These are phyloP conservation scores for Stagonosporopsis cucurbitacearum DNA, from an alignment of 2,329 filamentous ascomycete species.

Conservation along the genomic window DNA sequence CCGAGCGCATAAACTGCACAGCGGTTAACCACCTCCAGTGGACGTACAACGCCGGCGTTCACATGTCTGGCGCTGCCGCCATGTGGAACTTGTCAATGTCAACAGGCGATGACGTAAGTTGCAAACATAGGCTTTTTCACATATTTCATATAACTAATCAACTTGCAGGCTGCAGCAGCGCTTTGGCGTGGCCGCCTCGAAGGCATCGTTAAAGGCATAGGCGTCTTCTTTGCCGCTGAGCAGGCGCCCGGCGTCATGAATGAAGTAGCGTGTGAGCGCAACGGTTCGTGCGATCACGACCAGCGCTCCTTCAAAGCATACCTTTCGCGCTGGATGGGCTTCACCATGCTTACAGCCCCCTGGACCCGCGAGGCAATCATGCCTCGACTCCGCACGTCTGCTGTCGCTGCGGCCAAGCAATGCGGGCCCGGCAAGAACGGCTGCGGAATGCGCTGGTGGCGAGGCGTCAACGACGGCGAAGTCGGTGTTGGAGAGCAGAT, in stretches of 20 bases:
- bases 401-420: constrained; percentile 60
- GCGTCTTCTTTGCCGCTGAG: constrained; percentile 55
- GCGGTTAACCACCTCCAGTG: constrained; percentile 53
- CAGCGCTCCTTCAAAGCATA: constrained; percentile 55
- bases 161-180: constrained; percentile 21
- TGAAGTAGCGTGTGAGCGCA: constrained; percentile 55
- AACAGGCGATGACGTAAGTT: constrained; percentile 39
- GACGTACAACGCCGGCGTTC: constrained; percentile 55
- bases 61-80: constrained; percentile 53
- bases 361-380: constrained; percentile 52
- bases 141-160: neutral
- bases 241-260: constrained; percentile 51
- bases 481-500: constrained; percentile 65
- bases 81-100: constrained; percentile 55
- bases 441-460: constrained; percentile 55
- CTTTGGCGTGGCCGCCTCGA: constrained; percentile 33
- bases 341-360: constrained; percentile 46
- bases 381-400: constrained; percentile 60
- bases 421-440: constrained; percentile 59
- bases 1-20: constrained; percentile 52
- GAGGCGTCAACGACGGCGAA: constrained; percentile 53
- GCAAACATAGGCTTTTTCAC: neutral
- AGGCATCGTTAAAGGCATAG: constrained; percentile 44
- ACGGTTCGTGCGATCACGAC: constrained; percentile 54
- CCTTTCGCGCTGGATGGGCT: constrained; percentile 51